phyloP scores from a whole-genome alignment of 305 asterid genomes.

The Striga hermonthica region DNA sequence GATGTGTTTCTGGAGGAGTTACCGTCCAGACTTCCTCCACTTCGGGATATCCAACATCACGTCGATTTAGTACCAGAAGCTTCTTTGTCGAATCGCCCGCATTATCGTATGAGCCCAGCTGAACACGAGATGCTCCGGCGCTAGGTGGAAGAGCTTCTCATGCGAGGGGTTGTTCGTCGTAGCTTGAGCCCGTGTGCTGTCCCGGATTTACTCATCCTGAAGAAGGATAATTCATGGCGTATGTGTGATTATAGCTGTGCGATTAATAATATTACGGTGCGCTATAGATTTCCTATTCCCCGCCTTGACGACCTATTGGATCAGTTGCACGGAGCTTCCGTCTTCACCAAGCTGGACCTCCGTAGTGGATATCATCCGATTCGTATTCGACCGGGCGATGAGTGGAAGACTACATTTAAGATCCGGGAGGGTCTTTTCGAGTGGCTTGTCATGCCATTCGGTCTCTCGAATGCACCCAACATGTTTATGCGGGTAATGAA shows the following conservation, averaged over 20 bases:
- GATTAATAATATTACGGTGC: conserved; percentile 7
- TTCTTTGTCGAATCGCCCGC: not conserved
- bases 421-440: not conserved
- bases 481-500: not conserved
- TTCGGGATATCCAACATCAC: not conserved
- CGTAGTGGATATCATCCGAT: not conserved
- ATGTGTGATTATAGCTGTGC: conserved; percentile 30
- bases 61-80: not conserved
- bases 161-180: not conserved
- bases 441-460: not conserved
- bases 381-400: not conserved
- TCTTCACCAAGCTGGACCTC: no score
- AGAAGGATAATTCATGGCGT: conserved; percentile 6
- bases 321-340: not conserved
- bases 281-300: not conserved
- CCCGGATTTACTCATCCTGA: not conserved
- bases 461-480: no score
- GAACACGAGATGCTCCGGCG: not conserved
- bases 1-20: not conserved
- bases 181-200: conserved; percentile 18
- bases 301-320: not conserved
- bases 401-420: not conserved
- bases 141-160: not conserved
- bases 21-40: not conserved
- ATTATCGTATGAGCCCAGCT: not conserved